Percentiles rank a stretch among this genome's conserved stretches.
Conservation (phyloP, 495 filamentous ascomycete species). For the Trichocladium uniseriatum region DNA sequence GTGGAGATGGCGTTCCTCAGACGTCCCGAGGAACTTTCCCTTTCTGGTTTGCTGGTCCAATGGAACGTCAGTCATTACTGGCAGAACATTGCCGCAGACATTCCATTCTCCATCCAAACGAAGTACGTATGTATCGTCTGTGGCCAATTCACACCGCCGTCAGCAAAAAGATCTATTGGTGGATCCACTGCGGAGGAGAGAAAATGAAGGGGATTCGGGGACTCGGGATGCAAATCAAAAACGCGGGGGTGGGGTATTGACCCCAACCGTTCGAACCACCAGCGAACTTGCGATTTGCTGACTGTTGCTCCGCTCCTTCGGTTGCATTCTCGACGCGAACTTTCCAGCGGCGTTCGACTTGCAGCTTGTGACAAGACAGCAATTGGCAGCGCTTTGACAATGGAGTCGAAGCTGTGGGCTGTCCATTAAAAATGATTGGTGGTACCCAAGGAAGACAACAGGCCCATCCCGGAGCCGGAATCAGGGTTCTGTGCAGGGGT, state of each 20-base stretch:
- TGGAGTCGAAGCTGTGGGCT: not conserved
- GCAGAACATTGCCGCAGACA: no score
- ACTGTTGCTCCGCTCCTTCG: not conserved
- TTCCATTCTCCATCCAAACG: no score
- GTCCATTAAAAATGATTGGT: not conserved
- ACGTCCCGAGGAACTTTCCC: not conserved
- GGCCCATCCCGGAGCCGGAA: not conserved
- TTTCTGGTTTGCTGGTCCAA: not conserved
- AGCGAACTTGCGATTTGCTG: not conserved
- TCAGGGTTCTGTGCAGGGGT: not conserved
- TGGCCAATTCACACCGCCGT: no score
- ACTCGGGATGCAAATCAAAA: conserved; percentile 2
- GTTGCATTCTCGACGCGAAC: no score
- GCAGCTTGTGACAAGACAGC: no score
- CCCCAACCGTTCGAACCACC: not conserved
- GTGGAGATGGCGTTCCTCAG: not conserved
- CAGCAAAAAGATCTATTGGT: no score
- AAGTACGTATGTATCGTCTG: no score
- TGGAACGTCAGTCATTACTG: no score
- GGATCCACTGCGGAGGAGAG: conserved; percentile 3
- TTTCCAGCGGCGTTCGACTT: no score
- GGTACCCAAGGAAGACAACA: not conserved
- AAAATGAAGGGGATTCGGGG: not conserved
- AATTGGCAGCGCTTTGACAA: not conserved
- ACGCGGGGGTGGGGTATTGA: not conserved